These are phyloP conservation scores for Isabelozyma gotoi DNA, from an alignment of 805 yeast species.

Conservation along the genomic window DNA sequence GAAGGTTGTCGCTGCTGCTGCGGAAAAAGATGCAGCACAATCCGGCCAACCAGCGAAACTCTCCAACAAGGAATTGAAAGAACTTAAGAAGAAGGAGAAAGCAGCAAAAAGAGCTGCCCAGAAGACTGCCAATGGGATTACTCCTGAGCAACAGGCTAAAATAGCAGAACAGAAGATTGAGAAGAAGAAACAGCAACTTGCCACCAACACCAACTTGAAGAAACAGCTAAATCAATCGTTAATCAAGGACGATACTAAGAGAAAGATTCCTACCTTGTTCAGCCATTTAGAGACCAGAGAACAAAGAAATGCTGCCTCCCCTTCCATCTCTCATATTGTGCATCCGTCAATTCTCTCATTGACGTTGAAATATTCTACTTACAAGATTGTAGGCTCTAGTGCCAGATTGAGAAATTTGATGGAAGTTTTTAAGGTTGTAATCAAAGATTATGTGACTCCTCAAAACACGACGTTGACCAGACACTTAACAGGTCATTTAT, in stretches of 20 bases:
- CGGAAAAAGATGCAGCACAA: background rate
- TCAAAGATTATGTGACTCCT: conserved; percentile 81
- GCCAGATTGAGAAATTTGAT: conserved; percentile 84
- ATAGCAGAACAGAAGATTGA: conserved; percentile 43
- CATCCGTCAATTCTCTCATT: conserved; percentile 84
- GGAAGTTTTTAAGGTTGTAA: conserved; percentile 77
- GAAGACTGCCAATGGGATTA: conserved; percentile 65
- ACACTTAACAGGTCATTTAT: conserved; percentile 81
- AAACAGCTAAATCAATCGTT: conserved; percentile 55
- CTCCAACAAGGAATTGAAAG: conserved; percentile 82
- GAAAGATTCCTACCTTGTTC: conserved; percentile 64
- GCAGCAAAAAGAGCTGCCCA: conserved; percentile 91
- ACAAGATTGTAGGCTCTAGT: conserved; percentile 85
- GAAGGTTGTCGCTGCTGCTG: background rate
- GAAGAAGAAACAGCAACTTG: conserved; percentile 36
- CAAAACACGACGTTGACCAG: conserved; percentile 81
- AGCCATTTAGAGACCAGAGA: conserved; percentile 80
- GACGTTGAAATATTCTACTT: conserved; percentile 78
- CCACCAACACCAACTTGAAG: conserved; percentile 51
- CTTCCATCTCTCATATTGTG: conserved; percentile 62
- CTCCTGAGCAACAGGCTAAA: conserved; percentile 45
- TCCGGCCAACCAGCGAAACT: conserved; percentile 20
- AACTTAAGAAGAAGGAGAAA: conserved; percentile 82
- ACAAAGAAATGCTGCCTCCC: conserved; percentile 63
- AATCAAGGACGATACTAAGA: conserved; percentile 36